A percentile compares a stretch with the other conserved stretches of the same genome.
These are phyloP conservation scores for Xylaria acuta DNA, from an alignment of 495 filamentous ascomycete species.

Conservation along the genomic window DNA sequence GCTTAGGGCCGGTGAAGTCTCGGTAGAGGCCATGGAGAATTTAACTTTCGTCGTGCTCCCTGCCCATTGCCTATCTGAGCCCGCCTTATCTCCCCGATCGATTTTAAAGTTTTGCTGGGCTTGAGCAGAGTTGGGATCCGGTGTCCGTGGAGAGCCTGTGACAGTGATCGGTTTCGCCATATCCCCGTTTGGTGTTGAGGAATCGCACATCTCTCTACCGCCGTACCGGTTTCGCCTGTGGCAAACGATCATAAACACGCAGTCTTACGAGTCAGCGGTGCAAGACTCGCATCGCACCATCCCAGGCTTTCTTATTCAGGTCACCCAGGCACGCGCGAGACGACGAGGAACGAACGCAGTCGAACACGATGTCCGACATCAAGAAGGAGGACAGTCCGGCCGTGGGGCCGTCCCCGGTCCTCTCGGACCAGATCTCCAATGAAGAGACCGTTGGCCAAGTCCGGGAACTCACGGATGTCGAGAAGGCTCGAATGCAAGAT, in stretches of 20 bases:
- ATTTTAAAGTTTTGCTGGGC: slow-evolving; percentile 12
- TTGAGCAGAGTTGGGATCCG: neutral
- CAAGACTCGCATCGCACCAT: neutral
- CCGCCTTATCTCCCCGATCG: neutral
- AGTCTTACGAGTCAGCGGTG: neutral
- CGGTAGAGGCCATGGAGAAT: slow-evolving; percentile 15
- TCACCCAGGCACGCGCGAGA: neutral
- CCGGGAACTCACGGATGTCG: slow-evolving; percentile 41
- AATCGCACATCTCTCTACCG: neutral
- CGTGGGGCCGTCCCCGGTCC: slow-evolving; percentile 15
- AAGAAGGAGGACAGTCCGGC: slow-evolving; percentile 36
- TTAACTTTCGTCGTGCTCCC: slow-evolving; percentile 21
- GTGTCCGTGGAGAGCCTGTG: neutral
- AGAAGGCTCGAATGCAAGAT: slow-evolving; percentile 47
- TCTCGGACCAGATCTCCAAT: slow-evolving; percentile 22
- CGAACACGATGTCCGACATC: slow-evolving; percentile 27
- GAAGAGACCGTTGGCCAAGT: slow-evolving; percentile 40
- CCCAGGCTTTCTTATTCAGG: neutral
- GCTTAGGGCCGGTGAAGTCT: neutral
- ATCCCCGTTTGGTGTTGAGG: neutral
- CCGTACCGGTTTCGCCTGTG: neutral
- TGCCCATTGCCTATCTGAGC: slow-evolving; percentile 18
- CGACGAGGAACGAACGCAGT: neutral
- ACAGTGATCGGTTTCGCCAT: neutral
- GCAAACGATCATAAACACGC: neutral